Conservation (phyloP, 352 stramenopile species). For the Pythium coloratum region DNA sequence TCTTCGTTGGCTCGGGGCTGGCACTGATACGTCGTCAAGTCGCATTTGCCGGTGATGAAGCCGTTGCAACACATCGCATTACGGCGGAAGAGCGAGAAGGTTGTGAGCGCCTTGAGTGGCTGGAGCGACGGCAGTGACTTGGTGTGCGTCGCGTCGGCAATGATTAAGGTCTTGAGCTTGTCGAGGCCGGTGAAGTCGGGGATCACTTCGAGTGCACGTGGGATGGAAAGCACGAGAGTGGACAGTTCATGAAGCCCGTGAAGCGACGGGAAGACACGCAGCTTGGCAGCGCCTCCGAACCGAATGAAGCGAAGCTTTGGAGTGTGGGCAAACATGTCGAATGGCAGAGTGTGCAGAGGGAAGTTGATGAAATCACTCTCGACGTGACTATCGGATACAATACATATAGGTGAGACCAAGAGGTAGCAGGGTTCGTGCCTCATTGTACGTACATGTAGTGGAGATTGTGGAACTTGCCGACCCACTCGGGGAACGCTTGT, state of each 20-base stretch:
- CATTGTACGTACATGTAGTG: constrained; percentile 28
- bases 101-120: constrained; percentile 9
- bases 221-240: constrained; percentile 16
- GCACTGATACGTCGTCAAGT: constrained; percentile 20
- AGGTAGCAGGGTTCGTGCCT: too few species aligned
- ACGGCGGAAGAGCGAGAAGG: constrained; percentile 9
- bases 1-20: constrained; percentile 1
- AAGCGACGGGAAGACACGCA: constrained; percentile 20
- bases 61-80: constrained; percentile 33
- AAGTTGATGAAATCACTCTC: constrained; percentile 16
- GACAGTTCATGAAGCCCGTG: constrained; percentile 7
- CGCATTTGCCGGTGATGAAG: constrained; percentile 22
- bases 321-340: constrained; percentile 24
- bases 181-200: constrained; percentile 14
- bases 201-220: constrained; percentile 11
- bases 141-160: constrained; percentile 13
- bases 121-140: constrained; percentile 11
- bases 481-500: constrained; percentile 21
- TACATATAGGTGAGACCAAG: not conserved
- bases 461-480: constrained; percentile 16
- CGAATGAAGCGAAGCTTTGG: constrained; percentile 18
- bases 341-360: constrained; percentile 6
- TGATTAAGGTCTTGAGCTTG: constrained; percentile 11
- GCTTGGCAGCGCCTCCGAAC: constrained; percentile 6
- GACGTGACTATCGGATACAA: not conserved